Evolutionary conservation across 495 filamentous ascomycete genomes (phyloP).

Genomic region (Copromyces sp.): DNA sequence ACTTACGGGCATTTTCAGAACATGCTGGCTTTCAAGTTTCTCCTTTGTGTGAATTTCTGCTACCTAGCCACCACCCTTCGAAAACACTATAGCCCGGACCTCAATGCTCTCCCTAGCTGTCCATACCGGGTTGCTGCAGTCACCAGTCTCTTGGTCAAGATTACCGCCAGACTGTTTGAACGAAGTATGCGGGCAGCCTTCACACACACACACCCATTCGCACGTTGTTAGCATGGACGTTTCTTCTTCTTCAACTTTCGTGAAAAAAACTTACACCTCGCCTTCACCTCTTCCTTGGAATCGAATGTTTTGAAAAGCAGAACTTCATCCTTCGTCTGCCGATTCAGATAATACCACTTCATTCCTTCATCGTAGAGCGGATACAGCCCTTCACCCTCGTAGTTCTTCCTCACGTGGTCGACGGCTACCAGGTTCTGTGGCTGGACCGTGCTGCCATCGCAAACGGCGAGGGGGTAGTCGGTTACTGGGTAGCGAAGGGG

Average conservation of each 20-base stretch:
- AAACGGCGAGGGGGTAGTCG: background rate
- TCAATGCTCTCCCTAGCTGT: background rate
- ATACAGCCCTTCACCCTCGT: conserved; percentile 4
- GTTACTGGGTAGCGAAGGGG: background rate
- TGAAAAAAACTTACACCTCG: background rate
- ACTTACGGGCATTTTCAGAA: too few species aligned
- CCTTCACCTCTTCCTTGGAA: background rate
- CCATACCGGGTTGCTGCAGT: too few species aligned
- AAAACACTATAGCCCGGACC: background rate
- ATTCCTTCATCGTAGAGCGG: background rate
- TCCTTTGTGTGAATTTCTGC: too few species aligned
- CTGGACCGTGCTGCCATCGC: conserved; percentile 2
- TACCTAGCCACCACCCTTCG: background rate
- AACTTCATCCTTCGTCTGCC: conserved; percentile 1
- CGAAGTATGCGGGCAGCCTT: background rate
- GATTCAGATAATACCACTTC: conserved; percentile 2
- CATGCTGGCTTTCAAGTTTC: too few species aligned
- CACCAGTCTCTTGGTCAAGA: background rate
- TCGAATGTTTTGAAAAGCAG: conserved; percentile 6
- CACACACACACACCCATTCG: too few species aligned
- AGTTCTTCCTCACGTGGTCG: conserved; percentile 1
- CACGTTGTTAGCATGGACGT: background rate
- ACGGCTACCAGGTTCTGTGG: background rate
- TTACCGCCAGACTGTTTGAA: background rate
- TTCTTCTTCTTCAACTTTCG: background rate